phyloP scores from a whole-genome alignment of 257 asterid genomes.

The Solanum dulcamara region DNA sequence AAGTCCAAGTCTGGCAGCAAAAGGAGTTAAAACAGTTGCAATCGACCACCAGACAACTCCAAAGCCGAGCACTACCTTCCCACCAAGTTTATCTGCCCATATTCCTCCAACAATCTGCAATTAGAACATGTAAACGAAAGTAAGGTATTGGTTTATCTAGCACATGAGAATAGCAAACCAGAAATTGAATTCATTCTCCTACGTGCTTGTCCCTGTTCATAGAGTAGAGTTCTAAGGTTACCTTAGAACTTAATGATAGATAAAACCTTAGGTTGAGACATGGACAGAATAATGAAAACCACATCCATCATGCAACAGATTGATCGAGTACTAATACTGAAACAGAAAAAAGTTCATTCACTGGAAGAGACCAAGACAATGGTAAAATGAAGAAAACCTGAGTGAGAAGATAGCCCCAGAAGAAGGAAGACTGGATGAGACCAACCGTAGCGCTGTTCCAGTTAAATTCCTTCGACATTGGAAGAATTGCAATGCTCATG shows the following conservation, averaged over 20 bases:
- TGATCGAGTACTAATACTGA: neutral
- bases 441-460: slow-evolving; percentile 99
- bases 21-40: slow-evolving; percentile 94
- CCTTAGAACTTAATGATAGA: neutral
- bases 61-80: slow-evolving; percentile 84
- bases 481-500: slow-evolving; percentile 98
- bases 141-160: neutral
- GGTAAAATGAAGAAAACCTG: slow-evolving; percentile 43
- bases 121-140: neutral
- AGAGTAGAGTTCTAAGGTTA: neutral
- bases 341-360: neutral
- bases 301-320: neutral
- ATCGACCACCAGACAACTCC: slow-evolving; percentile 99
- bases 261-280: neutral
- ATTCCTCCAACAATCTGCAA: slow-evolving; percentile 90
- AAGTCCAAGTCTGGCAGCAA: slow-evolving; percentile 87
- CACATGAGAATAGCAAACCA: neutral
- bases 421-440: slow-evolving; percentile 91
- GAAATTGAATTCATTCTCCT: neutral
- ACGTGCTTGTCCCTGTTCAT: neutral
- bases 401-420: slow-evolving; percentile 98
- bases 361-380: neutral
- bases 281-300: neutral
- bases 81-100: slow-evolving; percentile 98
- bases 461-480: slow-evolving; percentile 94